Evolutionary conservation across 768 basidiomycete species (phyloP).

Genomic region (Termitomyces sp.): DNA sequence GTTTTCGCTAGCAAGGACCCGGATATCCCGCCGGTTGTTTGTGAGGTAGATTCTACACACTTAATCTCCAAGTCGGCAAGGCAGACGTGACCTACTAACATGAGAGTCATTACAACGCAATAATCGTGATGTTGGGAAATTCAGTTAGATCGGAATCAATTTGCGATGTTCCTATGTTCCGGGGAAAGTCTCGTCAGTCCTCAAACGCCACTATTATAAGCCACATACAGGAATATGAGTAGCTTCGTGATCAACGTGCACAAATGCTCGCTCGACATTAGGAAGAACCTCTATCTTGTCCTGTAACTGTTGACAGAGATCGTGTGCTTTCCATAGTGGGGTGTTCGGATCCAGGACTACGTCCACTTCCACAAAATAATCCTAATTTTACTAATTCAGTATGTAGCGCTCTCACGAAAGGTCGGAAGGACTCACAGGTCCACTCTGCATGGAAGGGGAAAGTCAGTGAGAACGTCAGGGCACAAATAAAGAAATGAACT

Average conservation of each 20-base stretch:
- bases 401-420: background rate
- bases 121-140: background rate
- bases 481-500: conserved; percentile 24
- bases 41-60: background rate
- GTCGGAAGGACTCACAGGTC: conserved; percentile 50
- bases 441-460: conserved; percentile 47
- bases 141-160: conserved; percentile 16
- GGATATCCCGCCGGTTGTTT: background rate
- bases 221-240: conserved; percentile 60
- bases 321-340: conserved; percentile 87
- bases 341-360: conserved; percentile 90
- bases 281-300: conserved; percentile 89
- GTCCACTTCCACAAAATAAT: conserved; percentile 95
- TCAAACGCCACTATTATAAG: background rate
- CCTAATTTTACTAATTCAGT: conserved; percentile 34
- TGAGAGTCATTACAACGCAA: no score
- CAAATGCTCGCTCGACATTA: conserved; percentile 90
- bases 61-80: background rate
- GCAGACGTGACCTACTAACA: background rate
- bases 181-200: conserved; percentile 6
- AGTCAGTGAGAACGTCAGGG: conserved; percentile 8
- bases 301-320: conserved; percentile 79
- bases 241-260: conserved; percentile 93
- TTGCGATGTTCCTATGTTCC: conserved; percentile 49
- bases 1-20: no score